Evolutionary conservation across 352 stramenopile species (phyloP).

Genomic region (Phytophthora vignae): DNA sequence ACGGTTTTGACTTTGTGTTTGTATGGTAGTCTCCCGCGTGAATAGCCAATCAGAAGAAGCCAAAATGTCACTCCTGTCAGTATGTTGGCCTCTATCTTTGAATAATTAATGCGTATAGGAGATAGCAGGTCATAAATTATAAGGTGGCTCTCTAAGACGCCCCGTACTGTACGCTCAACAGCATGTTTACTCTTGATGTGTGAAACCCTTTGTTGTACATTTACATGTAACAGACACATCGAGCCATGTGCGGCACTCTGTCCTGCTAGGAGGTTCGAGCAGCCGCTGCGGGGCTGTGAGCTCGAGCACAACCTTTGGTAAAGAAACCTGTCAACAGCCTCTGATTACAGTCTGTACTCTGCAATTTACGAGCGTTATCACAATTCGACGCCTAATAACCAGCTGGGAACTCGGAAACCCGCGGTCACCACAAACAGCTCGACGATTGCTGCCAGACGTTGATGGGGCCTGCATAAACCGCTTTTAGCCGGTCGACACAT

Average conservation of each 20-base stretch:
- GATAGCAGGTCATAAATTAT: too few species aligned
- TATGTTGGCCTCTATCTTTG: too few species aligned
- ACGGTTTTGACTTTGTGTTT: too few species aligned
- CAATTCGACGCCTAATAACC: neutral
- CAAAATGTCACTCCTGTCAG: too few species aligned
- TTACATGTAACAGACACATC: neutral
- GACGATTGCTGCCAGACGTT: slow-evolving; percentile 15
- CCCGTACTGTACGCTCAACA: too few species aligned
- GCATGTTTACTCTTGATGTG: neutral
- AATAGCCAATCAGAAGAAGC: too few species aligned
- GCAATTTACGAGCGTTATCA: too few species aligned
- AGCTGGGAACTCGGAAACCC: slow-evolving; percentile 19
- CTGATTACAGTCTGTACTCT: neutral
- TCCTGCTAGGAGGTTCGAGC: neutral
- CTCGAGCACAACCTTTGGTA: neutral
- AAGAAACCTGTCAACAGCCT: neutral
- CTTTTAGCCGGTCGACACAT: neutral
- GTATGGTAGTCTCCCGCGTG: too few species aligned
- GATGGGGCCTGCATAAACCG: slow-evolving; percentile 17
- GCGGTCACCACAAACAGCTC: slow-evolving; percentile 16
- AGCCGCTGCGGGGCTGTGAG: too few species aligned
- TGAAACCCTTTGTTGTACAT: too few species aligned
- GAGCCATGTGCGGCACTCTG: neutral
- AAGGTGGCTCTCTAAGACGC: too few species aligned
- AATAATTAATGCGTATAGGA: too few species aligned